Evolutionary conservation across 176 grass and related monocot genomes (phyloP).

Genomic region (Neostapfia colusana): DNA sequence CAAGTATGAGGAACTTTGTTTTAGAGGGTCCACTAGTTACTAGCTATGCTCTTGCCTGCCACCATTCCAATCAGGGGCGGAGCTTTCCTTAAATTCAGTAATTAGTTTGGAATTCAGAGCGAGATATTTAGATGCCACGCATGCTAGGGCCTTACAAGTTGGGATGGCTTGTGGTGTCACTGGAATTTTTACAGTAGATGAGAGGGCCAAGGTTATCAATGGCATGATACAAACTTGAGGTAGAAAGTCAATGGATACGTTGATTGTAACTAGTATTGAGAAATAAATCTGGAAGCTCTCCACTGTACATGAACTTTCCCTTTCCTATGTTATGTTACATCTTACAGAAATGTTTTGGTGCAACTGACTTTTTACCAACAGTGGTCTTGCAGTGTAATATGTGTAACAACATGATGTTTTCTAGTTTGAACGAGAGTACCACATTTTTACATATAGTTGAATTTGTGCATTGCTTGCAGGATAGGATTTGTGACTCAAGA

Average conservation of each 20-base stretch:
- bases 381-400: background rate
- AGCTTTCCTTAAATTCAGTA: background rate
- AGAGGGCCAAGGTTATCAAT: background rate
- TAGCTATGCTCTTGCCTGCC: background rate
- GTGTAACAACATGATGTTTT: background rate
- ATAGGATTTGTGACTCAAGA: constrained; percentile 98
- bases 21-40: background rate
- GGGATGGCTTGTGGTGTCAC: background rate
- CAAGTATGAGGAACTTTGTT: background rate
- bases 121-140: background rate
- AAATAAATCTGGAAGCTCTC: background rate
- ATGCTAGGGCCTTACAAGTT: background rate
- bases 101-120: background rate
- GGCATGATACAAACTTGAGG: background rate
- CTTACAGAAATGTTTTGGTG: background rate
- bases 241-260: background rate
- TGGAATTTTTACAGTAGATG: background rate
- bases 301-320: background rate
- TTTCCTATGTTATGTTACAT: background rate
- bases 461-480: constrained; percentile 45
- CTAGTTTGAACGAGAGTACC: background rate
- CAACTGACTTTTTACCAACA: background rate
- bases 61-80: background rate
- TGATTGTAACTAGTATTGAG: background rate
- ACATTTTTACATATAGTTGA: background rate